Percentiles rank a stretch among this genome's conserved stretches.
phyloP scores from a whole-genome alignment of 2,329 filamentous ascomycete genomes.

The Pyrenophora seminiperda region DNA sequence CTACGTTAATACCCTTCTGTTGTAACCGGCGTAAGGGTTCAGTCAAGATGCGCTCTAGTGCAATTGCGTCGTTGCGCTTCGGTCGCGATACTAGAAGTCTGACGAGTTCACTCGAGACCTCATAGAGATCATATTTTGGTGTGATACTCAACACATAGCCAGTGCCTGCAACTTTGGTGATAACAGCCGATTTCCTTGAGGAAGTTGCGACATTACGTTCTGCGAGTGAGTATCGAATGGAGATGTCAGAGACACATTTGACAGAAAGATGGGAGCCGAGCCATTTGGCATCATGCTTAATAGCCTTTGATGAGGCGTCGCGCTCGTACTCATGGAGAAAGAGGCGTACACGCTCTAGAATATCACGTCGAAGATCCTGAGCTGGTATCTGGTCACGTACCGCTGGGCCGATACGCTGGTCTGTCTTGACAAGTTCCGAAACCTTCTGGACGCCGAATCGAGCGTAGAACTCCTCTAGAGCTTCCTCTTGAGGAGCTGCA shows the following conservation, averaged over 20 bases:
- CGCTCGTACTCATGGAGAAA: conserved; percentile 84
- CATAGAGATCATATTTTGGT: conserved; percentile 80
- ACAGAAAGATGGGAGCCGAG: conserved; percentile 83
- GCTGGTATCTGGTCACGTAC: conserved; percentile 71
- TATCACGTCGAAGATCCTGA: conserved; percentile 73
- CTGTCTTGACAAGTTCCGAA: conserved; percentile 77
- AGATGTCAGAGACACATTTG: conserved; percentile 76
- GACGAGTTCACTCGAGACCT: conserved; percentile 87
- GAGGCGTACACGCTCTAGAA: conserved; percentile 84
- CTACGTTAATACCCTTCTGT: conserved; percentile 92
- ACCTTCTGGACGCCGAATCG: conserved; percentile 78
- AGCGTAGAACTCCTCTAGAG: conserved; percentile 81
- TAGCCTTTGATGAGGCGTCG: conserved; percentile 61
- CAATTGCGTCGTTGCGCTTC: conserved; percentile 85
- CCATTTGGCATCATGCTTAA: conserved; percentile 89
- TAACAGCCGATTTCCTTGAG: conserved; percentile 64
- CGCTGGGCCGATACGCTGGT: conserved; percentile 71
- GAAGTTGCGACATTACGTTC: conserved; percentile 63
- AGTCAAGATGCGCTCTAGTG: conserved; percentile 88
- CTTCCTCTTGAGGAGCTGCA: conserved; percentile 88
- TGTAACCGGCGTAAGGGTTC: conserved; percentile 81
- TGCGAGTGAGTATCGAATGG: conserved; percentile 75
- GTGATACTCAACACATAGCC: conserved; percentile 77
- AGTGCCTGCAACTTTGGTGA: conserved; percentile 72
- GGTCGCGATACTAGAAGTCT: conserved; percentile 79